Percentiles rank a stretch among this genome's conserved stretches.
Conservation (phyloP, 305 asterid genomes). For the Ilex paraguariensis region DNA sequence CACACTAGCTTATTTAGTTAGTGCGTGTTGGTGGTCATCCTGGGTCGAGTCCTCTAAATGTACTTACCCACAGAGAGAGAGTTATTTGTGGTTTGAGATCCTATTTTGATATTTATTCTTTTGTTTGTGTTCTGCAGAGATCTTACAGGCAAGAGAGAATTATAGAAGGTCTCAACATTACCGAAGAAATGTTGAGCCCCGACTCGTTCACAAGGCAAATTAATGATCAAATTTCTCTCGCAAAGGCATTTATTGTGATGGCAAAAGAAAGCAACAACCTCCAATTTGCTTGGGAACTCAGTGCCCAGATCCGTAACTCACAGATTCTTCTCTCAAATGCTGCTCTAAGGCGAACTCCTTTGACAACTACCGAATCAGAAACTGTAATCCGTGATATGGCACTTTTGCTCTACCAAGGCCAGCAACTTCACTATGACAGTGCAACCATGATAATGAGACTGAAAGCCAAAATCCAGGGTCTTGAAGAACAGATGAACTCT, state of each 20-base stretch:
- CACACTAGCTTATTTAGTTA: no score
- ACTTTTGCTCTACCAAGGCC: constrained; percentile 8
- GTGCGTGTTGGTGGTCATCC: no score
- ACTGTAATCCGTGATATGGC: constrained; percentile 2
- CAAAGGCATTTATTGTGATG: background rate
- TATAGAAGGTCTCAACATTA: constrained; percentile 2
- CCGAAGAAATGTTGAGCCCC: constrained; percentile 7
- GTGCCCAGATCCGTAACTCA: constrained; percentile 8
- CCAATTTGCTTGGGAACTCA: constrained; percentile 3
- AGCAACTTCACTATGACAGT: constrained; percentile 8
- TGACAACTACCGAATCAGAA: constrained; percentile 2
- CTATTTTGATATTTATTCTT: background rate
- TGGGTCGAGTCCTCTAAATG: no score
- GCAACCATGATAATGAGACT: constrained; percentile 3
- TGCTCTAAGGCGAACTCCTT: constrained; percentile 1
- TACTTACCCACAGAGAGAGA: no score
- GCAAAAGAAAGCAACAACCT: background rate
- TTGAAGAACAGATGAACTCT: constrained; percentile 7
- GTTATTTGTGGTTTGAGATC: no score
- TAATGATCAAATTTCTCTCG: constrained; percentile 6
- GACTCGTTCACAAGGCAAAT: constrained; percentile 4
- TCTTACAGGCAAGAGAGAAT: constrained; percentile 4
- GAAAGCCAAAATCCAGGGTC: constrained; percentile 8
- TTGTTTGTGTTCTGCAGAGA: background rate
- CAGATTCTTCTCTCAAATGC: constrained; percentile 4